phyloP scores from a whole-genome alignment of 345 rosid genomes.

The Aquilaria malaccensis region DNA sequence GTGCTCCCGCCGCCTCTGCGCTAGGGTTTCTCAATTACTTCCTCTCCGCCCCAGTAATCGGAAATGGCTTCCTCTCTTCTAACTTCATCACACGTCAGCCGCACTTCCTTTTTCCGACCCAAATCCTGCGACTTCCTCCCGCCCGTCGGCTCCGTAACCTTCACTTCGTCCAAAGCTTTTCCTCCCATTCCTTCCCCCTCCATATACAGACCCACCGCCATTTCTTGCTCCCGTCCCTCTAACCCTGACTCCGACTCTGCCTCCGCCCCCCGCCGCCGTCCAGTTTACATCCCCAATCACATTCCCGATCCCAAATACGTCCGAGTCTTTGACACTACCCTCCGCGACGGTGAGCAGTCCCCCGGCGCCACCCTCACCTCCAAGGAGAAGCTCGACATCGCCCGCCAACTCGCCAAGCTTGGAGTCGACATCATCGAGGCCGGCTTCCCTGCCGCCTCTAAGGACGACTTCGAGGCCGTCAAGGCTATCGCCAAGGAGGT shows the following conservation, averaged over 20 bases:
- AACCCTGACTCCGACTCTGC: conserved; percentile 17
- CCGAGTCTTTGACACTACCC: conserved; percentile 91
- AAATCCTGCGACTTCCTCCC: conserved; percentile 14
- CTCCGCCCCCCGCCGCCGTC: conserved; percentile 34
- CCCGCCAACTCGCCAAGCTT: conserved; percentile 77
- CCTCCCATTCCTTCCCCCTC: conserved; percentile 12
- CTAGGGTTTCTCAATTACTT: not conserved
- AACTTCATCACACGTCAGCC: not conserved
- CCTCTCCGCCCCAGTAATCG: no score
- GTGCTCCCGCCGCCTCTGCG: not conserved
- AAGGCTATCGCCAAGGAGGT: conserved; percentile 60
- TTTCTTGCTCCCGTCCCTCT: conserved; percentile 16
- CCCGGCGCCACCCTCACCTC: conserved; percentile 95
- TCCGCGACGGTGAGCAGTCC: conserved; percentile 98
- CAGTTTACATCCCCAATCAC: conserved; percentile 59
- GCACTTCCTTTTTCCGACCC: not conserved
- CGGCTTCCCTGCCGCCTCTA: conserved; percentile 87
- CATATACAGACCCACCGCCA: conserved; percentile 17
- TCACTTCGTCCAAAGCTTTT: conserved; percentile 1
- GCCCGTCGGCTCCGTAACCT: conserved; percentile 6
- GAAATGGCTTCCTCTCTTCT: conserved; percentile 9
- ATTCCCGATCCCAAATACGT: conserved; percentile 73
- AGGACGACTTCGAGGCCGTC: conserved; percentile 90
- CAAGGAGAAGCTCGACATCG: conserved; percentile 82
- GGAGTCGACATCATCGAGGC: conserved; percentile 94